Base-by-base conservation (phyloP, 306 rosid genomes). In the Prunus campanulata region DNA sequence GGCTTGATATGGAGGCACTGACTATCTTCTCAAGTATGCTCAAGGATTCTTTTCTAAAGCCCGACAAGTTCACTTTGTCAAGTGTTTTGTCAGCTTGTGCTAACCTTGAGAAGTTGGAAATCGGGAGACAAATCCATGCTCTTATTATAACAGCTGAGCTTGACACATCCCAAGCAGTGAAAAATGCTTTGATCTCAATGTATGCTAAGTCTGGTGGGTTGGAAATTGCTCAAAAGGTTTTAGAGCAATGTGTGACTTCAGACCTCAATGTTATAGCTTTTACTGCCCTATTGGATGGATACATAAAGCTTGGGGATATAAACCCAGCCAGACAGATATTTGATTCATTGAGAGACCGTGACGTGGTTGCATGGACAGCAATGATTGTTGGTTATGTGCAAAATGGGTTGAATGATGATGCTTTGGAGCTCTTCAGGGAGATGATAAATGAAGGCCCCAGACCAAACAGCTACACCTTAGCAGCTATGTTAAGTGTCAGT, bases 341-440 rank as follows among this genome's bases (percentile, higher is more conserved):
- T 83, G 89, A 87, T 71, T 86, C 89, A 11, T 80, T 93, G 74
- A 78, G 82, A 79, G 75, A 84, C 39, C 78, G 74, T 25, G 98
- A 93, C 75, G 90, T 91, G 60, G 84, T 93, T 82, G 94, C 90
- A 1, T 91, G 97, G 97, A 93, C 98, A 22, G 94, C 97, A 49
- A 90, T 93, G 96, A 88, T 93, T 66, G 98, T 90, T 47, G 98
- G 98, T 77, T 90, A 87, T 56, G 80, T 85, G 47, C 93, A 84
- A 72, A 94, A 90, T 76, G 90, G 96, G 25, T 86, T 94, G 64
- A 70, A 83, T 73, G 80, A 71, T 6, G 91, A 87, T 30, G 96
- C 97, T 55, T 54, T 90, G 72, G 89, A 81, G 68, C 91, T 90
- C 77, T 94, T 94, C 77, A 83, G 90, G 72, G 76, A 42, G 65